Conservation (phyloP, 1,284 basidiomycete genomes). For the Malassezia sympodialis region DNA sequence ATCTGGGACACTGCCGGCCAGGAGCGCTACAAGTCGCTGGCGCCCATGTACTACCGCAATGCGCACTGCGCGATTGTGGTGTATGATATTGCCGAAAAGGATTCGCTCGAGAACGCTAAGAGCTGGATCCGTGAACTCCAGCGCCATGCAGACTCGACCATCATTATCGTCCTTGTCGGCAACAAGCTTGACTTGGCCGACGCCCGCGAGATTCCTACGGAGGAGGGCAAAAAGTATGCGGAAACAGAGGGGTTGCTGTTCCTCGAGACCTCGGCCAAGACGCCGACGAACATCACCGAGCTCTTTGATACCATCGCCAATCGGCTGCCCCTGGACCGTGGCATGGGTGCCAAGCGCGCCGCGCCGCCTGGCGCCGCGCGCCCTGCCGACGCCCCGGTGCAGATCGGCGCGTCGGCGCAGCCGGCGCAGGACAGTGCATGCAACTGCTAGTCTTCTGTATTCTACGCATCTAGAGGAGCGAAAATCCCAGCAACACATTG, state of each 20-base stretch:
- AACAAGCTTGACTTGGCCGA: slow-evolving; percentile 79
- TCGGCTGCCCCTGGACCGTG: slow-evolving; percentile 38
- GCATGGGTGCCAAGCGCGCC: slow-evolving; percentile 17
- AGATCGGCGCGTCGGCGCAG: slow-evolving; percentile 2
- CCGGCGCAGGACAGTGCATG: slow-evolving; percentile 9
- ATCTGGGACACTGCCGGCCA: slow-evolving; percentile 86
- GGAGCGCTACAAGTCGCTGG: slow-evolving; percentile 60
- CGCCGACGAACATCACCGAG: slow-evolving; percentile 75
- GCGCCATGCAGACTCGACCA: slow-evolving; percentile 90
- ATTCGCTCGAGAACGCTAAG: slow-evolving; percentile 82
- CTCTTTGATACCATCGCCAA: slow-evolving; percentile 50
- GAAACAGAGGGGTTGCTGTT: slow-evolving; percentile 90
- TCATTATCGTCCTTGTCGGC: slow-evolving; percentile 70
- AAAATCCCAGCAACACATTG: slow-evolving; percentile 67
- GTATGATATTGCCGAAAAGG: slow-evolving; percentile 44
- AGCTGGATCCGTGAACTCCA: slow-evolving; percentile 94
- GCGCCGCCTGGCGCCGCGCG: background rate
- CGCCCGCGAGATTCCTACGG: slow-evolving; percentile 50
- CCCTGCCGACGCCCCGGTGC: slow-evolving; percentile 9
- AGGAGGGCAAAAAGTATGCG: slow-evolving; percentile 73
- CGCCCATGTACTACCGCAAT: slow-evolving; percentile 48
- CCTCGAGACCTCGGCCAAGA: slow-evolving; percentile 90
- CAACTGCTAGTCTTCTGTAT: slow-evolving; percentile 10
- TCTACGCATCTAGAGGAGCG: slow-evolving; percentile 13
- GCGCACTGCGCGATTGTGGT: slow-evolving; percentile 47